Conservation (phyloP, 169 alveolate species). For the Plasmodium inui region DNA sequence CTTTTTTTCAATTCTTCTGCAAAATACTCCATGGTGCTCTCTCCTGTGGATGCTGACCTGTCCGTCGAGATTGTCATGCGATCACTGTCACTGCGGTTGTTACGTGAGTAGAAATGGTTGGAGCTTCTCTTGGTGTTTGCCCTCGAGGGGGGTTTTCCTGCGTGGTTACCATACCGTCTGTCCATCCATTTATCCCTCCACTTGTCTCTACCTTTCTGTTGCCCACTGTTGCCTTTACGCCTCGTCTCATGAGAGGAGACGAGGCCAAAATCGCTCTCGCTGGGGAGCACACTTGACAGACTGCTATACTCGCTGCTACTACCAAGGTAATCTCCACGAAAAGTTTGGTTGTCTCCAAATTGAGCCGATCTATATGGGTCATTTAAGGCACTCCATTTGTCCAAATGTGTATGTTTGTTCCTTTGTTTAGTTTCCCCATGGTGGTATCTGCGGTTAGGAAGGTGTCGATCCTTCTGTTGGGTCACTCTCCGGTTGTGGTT, state of each 20-base stretch:
- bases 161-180: background rate
- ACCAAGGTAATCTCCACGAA: background rate
- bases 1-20: constrained; percentile 1
- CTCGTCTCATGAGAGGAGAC: background rate
- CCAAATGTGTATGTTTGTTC: background rate
- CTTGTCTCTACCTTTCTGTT: background rate
- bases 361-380: background rate
- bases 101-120: background rate
- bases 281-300: background rate
- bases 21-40: constrained; percentile 27
- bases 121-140: background rate
- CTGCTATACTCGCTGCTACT: background rate
- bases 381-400: background rate
- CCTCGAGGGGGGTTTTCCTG: background rate
- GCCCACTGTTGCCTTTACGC: background rate
- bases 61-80: background rate
- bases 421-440: background rate
- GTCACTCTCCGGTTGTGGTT: background rate
- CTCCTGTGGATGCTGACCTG: constrained; percentile 16
- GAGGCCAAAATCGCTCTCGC: background rate
- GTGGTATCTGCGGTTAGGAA: background rate
- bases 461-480: background rate
- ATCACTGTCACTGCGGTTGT: background rate
- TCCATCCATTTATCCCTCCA: background rate
- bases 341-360: background rate